These are phyloP conservation scores for Gossypium sturtianum DNA, from an alignment of 345 rosid species.

Conservation along the genomic window DNA sequence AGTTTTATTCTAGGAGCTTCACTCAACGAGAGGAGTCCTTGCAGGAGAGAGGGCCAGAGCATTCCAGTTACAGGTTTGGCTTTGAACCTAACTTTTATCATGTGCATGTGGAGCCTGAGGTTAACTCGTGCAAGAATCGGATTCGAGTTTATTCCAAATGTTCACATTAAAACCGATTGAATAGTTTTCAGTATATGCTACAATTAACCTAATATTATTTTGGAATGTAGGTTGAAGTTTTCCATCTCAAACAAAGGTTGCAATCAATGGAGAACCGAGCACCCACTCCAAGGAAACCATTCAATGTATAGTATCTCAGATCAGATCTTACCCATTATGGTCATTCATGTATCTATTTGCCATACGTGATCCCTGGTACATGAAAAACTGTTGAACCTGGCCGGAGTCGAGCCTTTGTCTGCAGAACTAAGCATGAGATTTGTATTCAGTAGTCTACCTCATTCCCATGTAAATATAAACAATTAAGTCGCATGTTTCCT, in stretches of 20 bases:
- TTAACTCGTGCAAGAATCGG: no score
- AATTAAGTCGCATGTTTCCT: not conserved
- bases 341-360: not conserved
- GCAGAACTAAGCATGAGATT: not conserved
- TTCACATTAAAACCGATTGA: not conserved
- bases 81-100: conserved; percentile 5
- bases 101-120: no score
- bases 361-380: not conserved
- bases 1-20: conserved; percentile 57
- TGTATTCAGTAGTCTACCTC: not conserved
- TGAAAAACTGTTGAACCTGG: not conserved
- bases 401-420: not conserved
- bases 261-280: conserved; percentile 84
- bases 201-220: not conserved
- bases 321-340: not conserved
- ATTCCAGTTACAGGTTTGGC: conserved; percentile 78
- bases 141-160: not conserved
- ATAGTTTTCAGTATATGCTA: not conserved
- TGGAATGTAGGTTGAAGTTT: conserved; percentile 75
- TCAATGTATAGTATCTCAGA: conserved; percentile 35
- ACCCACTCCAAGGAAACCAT: conserved; percentile 72
- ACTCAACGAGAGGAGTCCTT: conserved; percentile 92
- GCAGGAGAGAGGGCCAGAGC: conserved; percentile 94
- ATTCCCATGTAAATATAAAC: not conserved
- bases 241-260: conserved; percentile 89